These are phyloP conservation scores for Neofusicoccum kwambonambiense DNA, from an alignment of 2,329 filamentous ascomycete species.

Conservation along the genomic window DNA sequence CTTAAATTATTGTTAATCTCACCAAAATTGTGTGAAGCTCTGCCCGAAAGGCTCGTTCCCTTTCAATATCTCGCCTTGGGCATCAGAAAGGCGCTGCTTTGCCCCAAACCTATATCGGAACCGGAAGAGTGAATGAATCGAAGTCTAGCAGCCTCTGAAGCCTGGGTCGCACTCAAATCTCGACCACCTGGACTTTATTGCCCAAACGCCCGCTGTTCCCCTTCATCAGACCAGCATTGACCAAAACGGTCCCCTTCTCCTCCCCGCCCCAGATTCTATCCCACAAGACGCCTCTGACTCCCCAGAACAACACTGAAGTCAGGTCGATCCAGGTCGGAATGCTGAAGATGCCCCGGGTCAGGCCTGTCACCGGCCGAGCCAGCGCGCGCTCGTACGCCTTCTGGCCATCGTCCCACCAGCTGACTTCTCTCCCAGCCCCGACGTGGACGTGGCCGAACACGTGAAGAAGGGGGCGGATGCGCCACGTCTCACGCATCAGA, in stretches of 20 bases:
- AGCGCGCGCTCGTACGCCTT: slow-evolving; percentile 67
- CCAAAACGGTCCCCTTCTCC: slow-evolving; percentile 51
- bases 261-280: slow-evolving; percentile 58
- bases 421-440: slow-evolving; percentile 66
- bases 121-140: no score
- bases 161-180: slow-evolving; percentile 28
- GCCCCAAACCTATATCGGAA: no score
- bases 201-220: slow-evolving; percentile 49
- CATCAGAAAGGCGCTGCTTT: no score
- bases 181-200: slow-evolving; percentile 45
- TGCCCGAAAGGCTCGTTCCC: no score
- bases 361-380: slow-evolving; percentile 35
- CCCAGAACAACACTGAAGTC: slow-evolving; percentile 51
- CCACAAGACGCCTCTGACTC: slow-evolving; percentile 59
- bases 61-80: no score
- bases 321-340: slow-evolving; percentile 52
- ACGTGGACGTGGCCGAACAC: slow-evolving; percentile 85
- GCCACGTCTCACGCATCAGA: slow-evolving; percentile 70
- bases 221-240: slow-evolving; percentile 60
- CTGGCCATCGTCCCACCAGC: slow-evolving; percentile 75
- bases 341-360: slow-evolving; percentile 39
- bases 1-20: no score
- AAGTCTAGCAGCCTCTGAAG: not conserved
- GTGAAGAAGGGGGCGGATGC: slow-evolving; percentile 68
- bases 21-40: no score